These are phyloP conservation scores for Blakeslea trispora DNA, from an alignment of 371 early-diverging fungal genomes.

Conservation along the genomic window DNA sequence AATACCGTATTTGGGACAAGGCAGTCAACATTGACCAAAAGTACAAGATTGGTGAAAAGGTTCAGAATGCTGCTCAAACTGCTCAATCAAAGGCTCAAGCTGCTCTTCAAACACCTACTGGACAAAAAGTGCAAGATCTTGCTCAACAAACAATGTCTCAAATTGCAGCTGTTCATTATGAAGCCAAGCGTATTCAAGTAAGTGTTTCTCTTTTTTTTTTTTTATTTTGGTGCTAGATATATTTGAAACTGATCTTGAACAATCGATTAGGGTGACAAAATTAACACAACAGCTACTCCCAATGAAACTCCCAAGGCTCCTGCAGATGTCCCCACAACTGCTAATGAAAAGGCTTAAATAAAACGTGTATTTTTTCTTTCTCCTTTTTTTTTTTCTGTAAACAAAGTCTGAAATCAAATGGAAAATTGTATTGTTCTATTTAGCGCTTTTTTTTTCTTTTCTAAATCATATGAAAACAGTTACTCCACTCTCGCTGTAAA, in stretches of 20 bases:
- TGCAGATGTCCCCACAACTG: too few species aligned
- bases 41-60: conserved; percentile 63
- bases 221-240: neutral
- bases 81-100: conserved; percentile 51
- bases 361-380: too few species aligned
- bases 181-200: conserved; percentile 55
- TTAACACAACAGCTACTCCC: too few species aligned
- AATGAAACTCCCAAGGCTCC: too few species aligned
- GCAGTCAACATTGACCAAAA: conserved; percentile 58
- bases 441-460: too few species aligned
- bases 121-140: conserved; percentile 57
- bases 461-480: too few species aligned
- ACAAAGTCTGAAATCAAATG: too few species aligned
- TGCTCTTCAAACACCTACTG: conserved; percentile 63
- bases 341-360: too few species aligned
- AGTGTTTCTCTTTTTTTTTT: neutral
- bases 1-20: conserved; percentile 62
- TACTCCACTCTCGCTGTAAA: too few species aligned
- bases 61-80: conserved; percentile 45
- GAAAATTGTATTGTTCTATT: too few species aligned
- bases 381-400: too few species aligned
- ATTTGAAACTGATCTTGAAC: neutral
- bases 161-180: conserved; percentile 62
- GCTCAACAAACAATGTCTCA: conserved; percentile 56
- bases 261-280: too few species aligned